These are phyloP conservation scores for Chytriomyces hyalinus DNA, from an alignment of 192 early-diverging fungal species.

Conservation along the genomic window DNA sequence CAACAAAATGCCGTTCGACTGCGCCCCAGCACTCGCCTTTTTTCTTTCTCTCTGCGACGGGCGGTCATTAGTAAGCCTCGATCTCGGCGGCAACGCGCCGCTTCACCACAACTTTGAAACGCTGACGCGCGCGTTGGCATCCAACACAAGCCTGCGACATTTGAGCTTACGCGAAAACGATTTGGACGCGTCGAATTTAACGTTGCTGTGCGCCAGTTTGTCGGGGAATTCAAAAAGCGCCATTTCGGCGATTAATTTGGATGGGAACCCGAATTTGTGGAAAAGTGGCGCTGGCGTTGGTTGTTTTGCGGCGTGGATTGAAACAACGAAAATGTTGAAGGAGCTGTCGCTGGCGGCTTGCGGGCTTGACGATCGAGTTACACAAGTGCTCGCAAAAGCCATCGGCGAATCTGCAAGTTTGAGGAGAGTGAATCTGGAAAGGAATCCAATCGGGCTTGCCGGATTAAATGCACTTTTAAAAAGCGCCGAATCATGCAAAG, in stretches of 20 bases:
- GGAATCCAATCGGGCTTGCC: background rate
- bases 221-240: background rate
- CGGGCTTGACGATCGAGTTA: background rate
- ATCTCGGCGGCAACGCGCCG: background rate
- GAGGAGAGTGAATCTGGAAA: background rate
- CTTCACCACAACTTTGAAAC: background rate
- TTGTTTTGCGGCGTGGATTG: background rate
- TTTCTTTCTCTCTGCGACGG: background rate
- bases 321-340: background rate
- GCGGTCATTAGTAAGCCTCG: background rate
- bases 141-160: background rate
- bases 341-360: background rate
- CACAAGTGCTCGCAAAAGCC: background rate
- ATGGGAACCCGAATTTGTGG: background rate
- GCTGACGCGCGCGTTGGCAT: background rate
- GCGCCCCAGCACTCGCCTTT: background rate
- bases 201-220: background rate
- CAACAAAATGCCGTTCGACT: conserved; percentile 5
- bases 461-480: background rate
- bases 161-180: background rate
- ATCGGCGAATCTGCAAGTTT: background rate
- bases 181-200: background rate
- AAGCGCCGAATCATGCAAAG: no score
- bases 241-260: background rate
- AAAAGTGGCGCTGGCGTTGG: background rate